These are phyloP conservation scores for Bruguiera gymnorhiza DNA, from an alignment of 345 rosid species.

Conservation along the genomic window DNA sequence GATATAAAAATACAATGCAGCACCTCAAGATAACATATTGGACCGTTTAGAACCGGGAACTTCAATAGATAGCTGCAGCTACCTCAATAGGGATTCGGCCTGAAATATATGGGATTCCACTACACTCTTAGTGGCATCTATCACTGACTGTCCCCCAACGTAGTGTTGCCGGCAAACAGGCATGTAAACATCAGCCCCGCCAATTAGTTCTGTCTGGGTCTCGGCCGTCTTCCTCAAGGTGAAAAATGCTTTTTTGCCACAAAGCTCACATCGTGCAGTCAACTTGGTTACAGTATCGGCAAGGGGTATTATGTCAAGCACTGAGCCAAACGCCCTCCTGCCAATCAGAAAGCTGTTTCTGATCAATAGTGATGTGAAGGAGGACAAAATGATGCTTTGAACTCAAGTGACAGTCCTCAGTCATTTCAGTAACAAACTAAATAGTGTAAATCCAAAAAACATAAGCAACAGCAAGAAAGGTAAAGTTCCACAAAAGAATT, in stretches of 20 bases:
- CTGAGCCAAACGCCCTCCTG: conserved; percentile 85
- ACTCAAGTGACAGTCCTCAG: too few species aligned
- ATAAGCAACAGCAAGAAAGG: not conserved
- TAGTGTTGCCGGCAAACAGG: conserved; percentile 88
- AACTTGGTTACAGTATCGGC: conserved; percentile 79
- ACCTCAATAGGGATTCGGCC: conserved; percentile 26
- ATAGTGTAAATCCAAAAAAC: not conserved
- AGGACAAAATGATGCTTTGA: too few species aligned
- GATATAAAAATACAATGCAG: not conserved
- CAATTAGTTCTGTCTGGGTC: conserved; percentile 64
- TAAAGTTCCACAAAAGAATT: too few species aligned
- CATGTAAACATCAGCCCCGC: conserved; percentile 81
- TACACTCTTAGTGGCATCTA: conserved; percentile 33
- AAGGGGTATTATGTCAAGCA: conserved; percentile 73
- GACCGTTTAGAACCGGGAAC: not conserved
- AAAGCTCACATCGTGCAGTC: conserved; percentile 76
- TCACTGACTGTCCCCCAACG: conserved; percentile 42
- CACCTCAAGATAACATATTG: not conserved
- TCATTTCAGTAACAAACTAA: too few species aligned
- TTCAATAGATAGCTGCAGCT: conserved; percentile 20
- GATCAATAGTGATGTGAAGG: not conserved
- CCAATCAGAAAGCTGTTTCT: conserved; percentile 6
- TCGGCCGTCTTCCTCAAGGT: conserved; percentile 67
- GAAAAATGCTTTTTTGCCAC: conserved; percentile 76
- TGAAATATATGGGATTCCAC: conserved; percentile 30